These are phyloP conservation scores for Cyphellophora europaea DNA, from an alignment of 2,329 filamentous ascomycete species.

Conservation along the genomic window DNA sequence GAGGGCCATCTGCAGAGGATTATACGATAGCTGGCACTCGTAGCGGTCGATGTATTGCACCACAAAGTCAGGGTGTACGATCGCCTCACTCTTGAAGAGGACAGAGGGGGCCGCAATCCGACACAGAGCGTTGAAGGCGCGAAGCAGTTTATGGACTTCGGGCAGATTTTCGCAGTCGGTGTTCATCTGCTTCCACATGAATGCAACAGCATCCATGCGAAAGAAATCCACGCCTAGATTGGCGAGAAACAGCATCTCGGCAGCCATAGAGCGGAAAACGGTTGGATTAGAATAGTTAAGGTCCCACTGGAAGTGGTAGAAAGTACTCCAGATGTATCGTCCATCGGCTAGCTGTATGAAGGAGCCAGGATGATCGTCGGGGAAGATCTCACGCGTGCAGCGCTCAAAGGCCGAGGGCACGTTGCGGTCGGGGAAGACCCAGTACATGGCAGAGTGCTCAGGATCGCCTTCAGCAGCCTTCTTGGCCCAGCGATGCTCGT, in stretches of 20 bases:
- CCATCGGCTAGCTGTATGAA: slow-evolving; percentile 17
- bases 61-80: slow-evolving; percentile 17
- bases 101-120: slow-evolving; percentile 16
- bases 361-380: slow-evolving; percentile 17
- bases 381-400: slow-evolving; percentile 16
- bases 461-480: slow-evolving; percentile 15
- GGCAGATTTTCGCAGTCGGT: slow-evolving; percentile 18
- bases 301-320: slow-evolving; percentile 19
- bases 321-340: slow-evolving; percentile 17
- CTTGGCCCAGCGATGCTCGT: slow-evolving; percentile 16
- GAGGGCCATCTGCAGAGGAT: slow-evolving; percentile 17
- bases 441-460: slow-evolving; percentile 19
- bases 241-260: slow-evolving; percentile 17
- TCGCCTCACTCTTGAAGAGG: slow-evolving; percentile 18
- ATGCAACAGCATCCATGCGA: slow-evolving; percentile 18
- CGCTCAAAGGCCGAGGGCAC: slow-evolving; percentile 16
- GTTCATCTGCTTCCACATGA: slow-evolving; percentile 20
- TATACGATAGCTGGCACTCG: slow-evolving; percentile 18
- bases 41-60: slow-evolving; percentile 17
- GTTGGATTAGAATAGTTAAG: slow-evolving; percentile 17
- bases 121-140: slow-evolving; percentile 17
- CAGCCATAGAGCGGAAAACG: slow-evolving; percentile 17
- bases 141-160: slow-evolving; percentile 17
- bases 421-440: slow-evolving; percentile 17
- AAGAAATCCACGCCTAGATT: slow-evolving; percentile 18